These are phyloP conservation scores for Protoeuglena noctilucae DNA, from an alignment of 139 green algal genomes.

Conservation along the genomic window DNA sequence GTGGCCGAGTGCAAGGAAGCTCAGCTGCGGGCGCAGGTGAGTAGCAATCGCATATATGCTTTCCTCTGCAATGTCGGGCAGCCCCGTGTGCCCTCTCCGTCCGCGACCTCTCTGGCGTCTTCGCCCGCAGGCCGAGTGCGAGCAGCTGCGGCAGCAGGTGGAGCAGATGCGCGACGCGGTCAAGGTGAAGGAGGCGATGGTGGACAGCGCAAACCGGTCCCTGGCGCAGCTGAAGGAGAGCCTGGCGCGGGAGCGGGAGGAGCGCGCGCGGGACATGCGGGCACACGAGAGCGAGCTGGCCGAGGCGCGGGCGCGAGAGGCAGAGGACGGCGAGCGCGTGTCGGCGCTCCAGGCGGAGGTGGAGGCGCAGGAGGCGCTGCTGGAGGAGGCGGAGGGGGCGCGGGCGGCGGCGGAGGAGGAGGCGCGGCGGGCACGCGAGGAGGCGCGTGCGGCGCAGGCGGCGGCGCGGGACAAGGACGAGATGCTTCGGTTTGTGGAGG, in stretches of 20 bases:
- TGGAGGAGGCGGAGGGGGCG: slow-evolving; percentile 14
- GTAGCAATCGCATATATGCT: neutral
- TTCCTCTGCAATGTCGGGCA: neutral
- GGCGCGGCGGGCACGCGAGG: neutral
- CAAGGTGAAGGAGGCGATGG: slow-evolving; percentile 52
- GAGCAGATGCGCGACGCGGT: neutral
- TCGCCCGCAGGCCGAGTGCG: no score
- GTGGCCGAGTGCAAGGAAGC: no score
- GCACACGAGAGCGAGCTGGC: slow-evolving; percentile 22
- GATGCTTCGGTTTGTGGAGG: slow-evolving; percentile 20
- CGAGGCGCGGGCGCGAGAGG: slow-evolving; percentile 10
- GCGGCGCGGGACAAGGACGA: slow-evolving; percentile 16
- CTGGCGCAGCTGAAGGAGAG: slow-evolving; percentile 35
- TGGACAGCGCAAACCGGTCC: slow-evolving; percentile 48
- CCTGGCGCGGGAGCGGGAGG: slow-evolving; percentile 21
- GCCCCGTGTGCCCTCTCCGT: neutral
- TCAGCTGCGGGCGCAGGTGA: neutral
- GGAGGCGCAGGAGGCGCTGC: slow-evolving; percentile 13
- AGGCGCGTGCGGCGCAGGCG: neutral
- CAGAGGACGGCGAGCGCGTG: slow-evolving; percentile 14
- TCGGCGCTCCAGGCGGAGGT: slow-evolving; percentile 15
- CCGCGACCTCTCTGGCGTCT: no score
- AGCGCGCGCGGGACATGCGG: slow-evolving; percentile 14
- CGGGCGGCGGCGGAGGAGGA: slow-evolving; percentile 8
- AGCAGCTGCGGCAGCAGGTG: neutral